These are phyloP conservation scores for Talaromyces islandicus DNA, from an alignment of 2,329 filamentous ascomycete genomes.

Conservation along the genomic window DNA sequence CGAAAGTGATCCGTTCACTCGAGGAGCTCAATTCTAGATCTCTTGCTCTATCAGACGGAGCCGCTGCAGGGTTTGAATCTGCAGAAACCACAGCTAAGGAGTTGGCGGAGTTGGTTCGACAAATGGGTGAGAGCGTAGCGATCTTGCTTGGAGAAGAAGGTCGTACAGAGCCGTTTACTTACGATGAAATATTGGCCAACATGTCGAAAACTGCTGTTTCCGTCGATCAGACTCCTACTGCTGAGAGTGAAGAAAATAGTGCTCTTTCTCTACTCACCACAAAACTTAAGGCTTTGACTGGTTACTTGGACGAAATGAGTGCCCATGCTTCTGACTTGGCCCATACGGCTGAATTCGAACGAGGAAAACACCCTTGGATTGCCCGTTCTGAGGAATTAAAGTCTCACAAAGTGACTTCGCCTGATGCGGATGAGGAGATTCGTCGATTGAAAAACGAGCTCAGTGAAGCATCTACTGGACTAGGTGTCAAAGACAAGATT, in stretches of 20 bases:
- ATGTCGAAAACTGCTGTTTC: slow-evolving; percentile 39
- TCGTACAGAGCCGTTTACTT: slow-evolving; percentile 60
- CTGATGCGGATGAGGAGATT: slow-evolving; percentile 81
- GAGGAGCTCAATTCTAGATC: slow-evolving; percentile 72
- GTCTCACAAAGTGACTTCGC: slow-evolving; percentile 70
- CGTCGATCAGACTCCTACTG: slow-evolving; percentile 20
- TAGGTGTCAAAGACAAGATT: slow-evolving; percentile 70
- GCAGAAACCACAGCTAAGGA: slow-evolving; percentile 60
- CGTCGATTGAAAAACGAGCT: slow-evolving; percentile 73
- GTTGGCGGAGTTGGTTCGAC: slow-evolving; percentile 60
- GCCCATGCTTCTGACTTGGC: slow-evolving; percentile 64
- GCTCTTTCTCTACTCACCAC: slow-evolving; percentile 63
- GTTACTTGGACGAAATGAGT: slow-evolving; percentile 64
- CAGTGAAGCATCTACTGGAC: slow-evolving; percentile 65
- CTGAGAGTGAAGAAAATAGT: slow-evolving; percentile 39
- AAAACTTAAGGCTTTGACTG: slow-evolving; percentile 60
- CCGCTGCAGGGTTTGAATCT: slow-evolving; percentile 62
- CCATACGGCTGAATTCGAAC: slow-evolving; percentile 73
- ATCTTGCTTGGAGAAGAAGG: slow-evolving; percentile 65
- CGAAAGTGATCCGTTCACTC: slow-evolving; percentile 70
- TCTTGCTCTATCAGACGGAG: slow-evolving; percentile 65
- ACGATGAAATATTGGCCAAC: slow-evolving; percentile 59
- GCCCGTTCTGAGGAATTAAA: slow-evolving; percentile 75
- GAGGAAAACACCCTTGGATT: slow-evolving; percentile 71
- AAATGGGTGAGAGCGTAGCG: slow-evolving; percentile 62